Conservation (phyloP, 75 land plant genomes). For the Selaginella moellendorffii region DNA sequence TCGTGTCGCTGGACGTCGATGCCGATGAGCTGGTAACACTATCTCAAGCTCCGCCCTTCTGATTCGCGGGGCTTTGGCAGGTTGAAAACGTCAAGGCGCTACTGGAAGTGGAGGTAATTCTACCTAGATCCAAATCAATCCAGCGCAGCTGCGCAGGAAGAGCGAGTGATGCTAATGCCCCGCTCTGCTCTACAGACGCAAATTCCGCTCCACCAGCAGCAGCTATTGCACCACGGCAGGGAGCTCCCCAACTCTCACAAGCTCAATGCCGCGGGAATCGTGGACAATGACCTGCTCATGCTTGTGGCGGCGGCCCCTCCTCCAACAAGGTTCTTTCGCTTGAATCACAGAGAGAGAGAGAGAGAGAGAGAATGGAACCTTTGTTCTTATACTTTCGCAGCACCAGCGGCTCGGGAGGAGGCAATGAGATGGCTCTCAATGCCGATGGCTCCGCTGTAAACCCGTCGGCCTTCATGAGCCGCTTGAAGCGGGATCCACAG, state of each 20-base stretch:
- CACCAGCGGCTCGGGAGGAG: too few relatives aligned
- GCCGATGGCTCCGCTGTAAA: constrained; percentile 88
- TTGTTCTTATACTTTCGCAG: too few relatives aligned
- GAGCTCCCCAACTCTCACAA: constrained; percentile 53
- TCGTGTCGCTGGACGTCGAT: constrained; percentile 69
- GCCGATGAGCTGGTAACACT: constrained; percentile 53
- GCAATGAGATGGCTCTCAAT: constrained; percentile 39
- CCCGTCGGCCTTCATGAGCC: constrained; percentile 71
- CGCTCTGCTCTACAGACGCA: constrained; percentile 45
- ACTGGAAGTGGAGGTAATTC: constrained; percentile 92
- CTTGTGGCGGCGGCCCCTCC: constrained; percentile 28
- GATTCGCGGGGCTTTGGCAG: constrained; percentile 20
- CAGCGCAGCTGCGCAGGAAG: too few relatives aligned
- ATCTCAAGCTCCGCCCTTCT: neutral
- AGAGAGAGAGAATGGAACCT: too few relatives aligned
- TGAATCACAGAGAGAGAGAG: too few relatives aligned
- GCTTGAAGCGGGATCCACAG: constrained; percentile 44
- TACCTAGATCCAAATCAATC: too few relatives aligned
- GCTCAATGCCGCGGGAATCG: constrained; percentile 54
- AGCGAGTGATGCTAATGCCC: too few relatives aligned
- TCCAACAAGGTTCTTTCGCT: neutral
- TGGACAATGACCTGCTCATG: constrained; percentile 65
- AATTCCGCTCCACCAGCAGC: constrained; percentile 63
- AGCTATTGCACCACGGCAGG: constrained; percentile 58
- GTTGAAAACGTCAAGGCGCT: constrained; percentile 92